Conservation (phyloP, 352 stramenopile species). For the Phytophthora litchii region DNA sequence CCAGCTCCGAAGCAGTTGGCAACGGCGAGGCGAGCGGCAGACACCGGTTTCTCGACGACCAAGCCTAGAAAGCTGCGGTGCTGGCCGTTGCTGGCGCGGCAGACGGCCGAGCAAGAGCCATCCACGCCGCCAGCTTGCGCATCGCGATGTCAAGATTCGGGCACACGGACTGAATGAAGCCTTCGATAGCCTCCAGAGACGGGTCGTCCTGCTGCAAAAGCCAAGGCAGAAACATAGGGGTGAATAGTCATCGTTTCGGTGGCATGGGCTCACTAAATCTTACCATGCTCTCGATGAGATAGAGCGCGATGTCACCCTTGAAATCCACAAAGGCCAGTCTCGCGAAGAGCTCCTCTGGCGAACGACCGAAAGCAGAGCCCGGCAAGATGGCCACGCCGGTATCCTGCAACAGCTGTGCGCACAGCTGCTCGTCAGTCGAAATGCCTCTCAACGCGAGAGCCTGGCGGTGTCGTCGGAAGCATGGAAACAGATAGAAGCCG, state of each 20-base stretch:
- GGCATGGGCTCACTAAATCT: conserved; percentile 8
- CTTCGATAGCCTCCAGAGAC: conserved; percentile 71
- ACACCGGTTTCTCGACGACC: conserved; percentile 18
- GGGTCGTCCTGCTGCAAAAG: conserved; percentile 64
- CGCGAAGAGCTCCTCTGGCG: conserved; percentile 75
- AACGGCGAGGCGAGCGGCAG: conserved; percentile 14
- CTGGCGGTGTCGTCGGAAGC: conserved; percentile 77
- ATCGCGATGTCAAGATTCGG: conserved; percentile 87
- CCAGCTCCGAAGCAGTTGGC: conserved; percentile 4
- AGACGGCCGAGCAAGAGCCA: conserved; percentile 41
- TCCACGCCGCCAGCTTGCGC: conserved; percentile 77
- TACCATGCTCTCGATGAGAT: conserved; percentile 89
- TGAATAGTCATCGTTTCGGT: conserved; percentile 17
- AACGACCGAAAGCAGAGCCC: conserved; percentile 83
- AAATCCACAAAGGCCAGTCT: conserved; percentile 90
- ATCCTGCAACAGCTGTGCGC: conserved; percentile 77
- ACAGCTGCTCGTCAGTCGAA: conserved; percentile 75
- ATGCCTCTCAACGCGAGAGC: conserved; percentile 66
- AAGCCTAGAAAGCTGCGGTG: conserved; percentile 10
- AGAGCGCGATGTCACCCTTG: conserved; percentile 87
- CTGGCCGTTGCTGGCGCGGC: conserved; percentile 19
- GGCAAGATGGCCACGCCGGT: conserved; percentile 87
- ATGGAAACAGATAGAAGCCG: conserved; percentile 87
- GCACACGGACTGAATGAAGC: conserved; percentile 89
- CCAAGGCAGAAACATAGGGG: conserved; percentile 10